These are phyloP conservation scores for Cajanus cajan DNA, from an alignment of 306 rosid genomes.

Conservation along the genomic window DNA sequence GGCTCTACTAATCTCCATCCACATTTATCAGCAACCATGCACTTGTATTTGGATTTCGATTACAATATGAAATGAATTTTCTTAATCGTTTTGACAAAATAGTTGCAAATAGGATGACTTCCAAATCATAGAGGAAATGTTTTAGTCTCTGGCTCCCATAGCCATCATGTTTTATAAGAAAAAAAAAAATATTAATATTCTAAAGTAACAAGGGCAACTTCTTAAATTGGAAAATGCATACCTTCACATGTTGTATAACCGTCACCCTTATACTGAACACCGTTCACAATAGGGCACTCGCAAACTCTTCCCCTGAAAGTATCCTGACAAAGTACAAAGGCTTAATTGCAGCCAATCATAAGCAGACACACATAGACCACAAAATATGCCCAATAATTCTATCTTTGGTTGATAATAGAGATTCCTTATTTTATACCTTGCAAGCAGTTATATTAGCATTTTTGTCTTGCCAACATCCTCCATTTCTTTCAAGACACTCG, in stretches of 20 bases:
- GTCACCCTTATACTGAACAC: constrained; percentile 86
- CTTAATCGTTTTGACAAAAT: neutral
- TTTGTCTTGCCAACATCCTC: constrained; percentile 82
- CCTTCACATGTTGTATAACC: constrained; percentile 82
- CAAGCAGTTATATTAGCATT: constrained; percentile 72
- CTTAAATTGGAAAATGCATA: constrained; percentile 27
- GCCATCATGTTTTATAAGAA: neutral
- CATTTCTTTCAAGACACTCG: constrained; percentile 73
- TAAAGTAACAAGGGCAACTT: neutral
- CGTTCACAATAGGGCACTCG: constrained; percentile 77
- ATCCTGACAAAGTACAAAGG: constrained; percentile 54
- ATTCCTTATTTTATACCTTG: constrained; percentile 54
- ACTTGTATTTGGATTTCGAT: neutral
- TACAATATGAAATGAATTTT: neutral
- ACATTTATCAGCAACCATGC: neutral
- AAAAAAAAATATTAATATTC: neutral
- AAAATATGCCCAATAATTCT: neutral
- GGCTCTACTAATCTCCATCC: neutral
- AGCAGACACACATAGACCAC: neutral
- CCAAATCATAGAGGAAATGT: neutral
- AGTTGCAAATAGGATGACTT: neutral
- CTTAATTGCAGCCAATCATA: neutral
- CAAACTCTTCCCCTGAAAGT: constrained; percentile 97
- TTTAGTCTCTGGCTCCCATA: neutral
- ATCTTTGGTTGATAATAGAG: neutral